Evolutionary conservation across 2,329 filamentous ascomycete genomes (phyloP).

Genomic region (Fusarium sp.): DNA sequence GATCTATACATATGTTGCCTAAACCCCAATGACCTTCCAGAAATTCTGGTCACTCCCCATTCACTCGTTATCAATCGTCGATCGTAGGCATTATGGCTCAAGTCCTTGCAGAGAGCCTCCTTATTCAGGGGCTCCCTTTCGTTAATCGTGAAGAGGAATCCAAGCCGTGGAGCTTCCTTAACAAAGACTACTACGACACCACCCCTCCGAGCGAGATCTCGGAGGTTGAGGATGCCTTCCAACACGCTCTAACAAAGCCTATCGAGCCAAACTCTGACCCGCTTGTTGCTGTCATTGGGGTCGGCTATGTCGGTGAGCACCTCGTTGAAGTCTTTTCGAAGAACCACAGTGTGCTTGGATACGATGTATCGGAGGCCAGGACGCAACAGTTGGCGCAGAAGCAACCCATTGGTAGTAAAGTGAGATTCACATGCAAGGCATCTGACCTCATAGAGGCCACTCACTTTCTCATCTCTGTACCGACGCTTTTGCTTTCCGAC

Average conservation of each 20-base stretch:
- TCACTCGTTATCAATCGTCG: conserved; percentile 45
- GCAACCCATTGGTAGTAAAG: conserved; percentile 48
- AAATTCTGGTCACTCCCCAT: conserved; percentile 19
- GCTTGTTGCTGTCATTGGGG: conserved; percentile 65
- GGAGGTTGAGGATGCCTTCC: conserved; percentile 45
- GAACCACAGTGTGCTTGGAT: conserved; percentile 62
- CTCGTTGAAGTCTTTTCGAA: conserved; percentile 62
- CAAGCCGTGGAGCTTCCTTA: conserved; percentile 47
- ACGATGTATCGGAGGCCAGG: conserved; percentile 62
- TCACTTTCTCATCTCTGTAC: conserved; percentile 69
- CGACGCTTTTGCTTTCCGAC: conserved; percentile 64
- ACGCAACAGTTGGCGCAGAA: conserved; percentile 53
- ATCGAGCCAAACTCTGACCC: conserved; percentile 47
- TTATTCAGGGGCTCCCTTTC: conserved; percentile 45
- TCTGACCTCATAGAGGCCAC: conserved; percentile 60
- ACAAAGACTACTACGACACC: conserved; percentile 52
- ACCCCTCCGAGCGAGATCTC: conserved; percentile 55
- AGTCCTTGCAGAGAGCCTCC: conserved; percentile 43
- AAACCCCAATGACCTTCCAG: conserved; percentile 32
- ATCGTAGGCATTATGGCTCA: conserved; percentile 51
- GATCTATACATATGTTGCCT: conserved; percentile 44
- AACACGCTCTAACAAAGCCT: conserved; percentile 5
- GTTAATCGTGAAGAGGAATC: conserved; percentile 34
- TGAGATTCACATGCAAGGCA: conserved; percentile 58
- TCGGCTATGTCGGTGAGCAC: conserved; percentile 68